These are phyloP conservation scores for Pistacia integerrima DNA, from an alignment of 345 rosid species.

Conservation along the genomic window DNA sequence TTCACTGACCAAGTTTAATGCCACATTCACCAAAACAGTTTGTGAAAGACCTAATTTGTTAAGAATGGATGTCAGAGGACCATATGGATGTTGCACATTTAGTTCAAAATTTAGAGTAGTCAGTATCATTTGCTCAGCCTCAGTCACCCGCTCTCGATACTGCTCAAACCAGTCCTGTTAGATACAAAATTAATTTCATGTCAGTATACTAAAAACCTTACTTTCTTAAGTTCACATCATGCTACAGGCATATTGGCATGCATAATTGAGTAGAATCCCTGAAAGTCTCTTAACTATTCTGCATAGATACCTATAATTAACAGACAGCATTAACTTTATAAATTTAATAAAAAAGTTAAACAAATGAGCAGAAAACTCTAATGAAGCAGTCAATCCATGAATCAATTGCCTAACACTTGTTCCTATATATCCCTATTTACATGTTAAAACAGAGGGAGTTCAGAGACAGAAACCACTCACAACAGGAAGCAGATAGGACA, in stretches of 20 bases:
- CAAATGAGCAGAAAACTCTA: neutral
- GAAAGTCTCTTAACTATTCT: neutral
- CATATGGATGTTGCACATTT: constrained; percentile 74
- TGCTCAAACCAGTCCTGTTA: constrained; percentile 83
- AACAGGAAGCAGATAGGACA: constrained; percentile 65
- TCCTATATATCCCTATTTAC: neutral
- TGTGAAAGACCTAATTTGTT: constrained; percentile 73
- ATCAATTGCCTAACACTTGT: neutral
- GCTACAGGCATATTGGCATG: neutral
- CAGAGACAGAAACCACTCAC: constrained; percentile 42
- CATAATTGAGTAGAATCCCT: neutral
- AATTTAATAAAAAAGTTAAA: neutral
- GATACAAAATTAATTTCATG: constrained; percentile 18
- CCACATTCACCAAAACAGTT: constrained; percentile 64
- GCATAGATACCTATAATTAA: neutral
- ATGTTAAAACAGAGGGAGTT: neutral
- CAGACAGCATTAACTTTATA: neutral
- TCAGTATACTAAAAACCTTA: constrained; percentile 16
- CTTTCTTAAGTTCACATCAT: neutral
- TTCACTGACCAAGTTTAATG: constrained; percentile 72
- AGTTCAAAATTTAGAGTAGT: constrained; percentile 79
- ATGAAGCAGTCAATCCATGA: neutral
- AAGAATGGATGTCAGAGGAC: constrained; percentile 62
- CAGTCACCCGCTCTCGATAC: constrained; percentile 63
- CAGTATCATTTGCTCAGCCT: constrained; percentile 81